phyloP scores from a whole-genome alignment of 345 rosid genomes.

The Passiflora organensis region DNA sequence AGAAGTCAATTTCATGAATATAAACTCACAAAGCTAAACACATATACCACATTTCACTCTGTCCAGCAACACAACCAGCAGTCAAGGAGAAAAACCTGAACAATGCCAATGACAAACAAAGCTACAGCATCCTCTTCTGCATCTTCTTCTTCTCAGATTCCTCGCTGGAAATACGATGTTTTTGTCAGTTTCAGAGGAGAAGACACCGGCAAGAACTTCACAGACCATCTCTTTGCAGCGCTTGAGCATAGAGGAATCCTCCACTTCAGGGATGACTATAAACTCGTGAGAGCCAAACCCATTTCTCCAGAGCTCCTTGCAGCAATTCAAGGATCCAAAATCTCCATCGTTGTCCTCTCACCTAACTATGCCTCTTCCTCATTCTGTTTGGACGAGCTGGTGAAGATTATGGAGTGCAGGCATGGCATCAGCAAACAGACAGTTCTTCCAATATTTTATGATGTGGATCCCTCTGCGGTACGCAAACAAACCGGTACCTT shows the following conservation, averaged over 20 bases:
- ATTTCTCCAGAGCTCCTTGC: neutral
- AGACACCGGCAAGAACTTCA: neutral
- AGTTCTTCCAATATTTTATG: conserved; percentile 5
- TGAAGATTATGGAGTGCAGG: conserved; percentile 7
- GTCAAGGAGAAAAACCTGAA: too few species aligned
- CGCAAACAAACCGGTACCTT: neutral
- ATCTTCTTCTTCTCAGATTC: neutral
- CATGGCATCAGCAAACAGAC: neutral
- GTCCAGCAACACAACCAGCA: too few species aligned
- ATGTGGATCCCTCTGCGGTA: conserved; percentile 12
- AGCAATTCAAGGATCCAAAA: conserved; percentile 1
- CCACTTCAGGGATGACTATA: conserved; percentile 2
- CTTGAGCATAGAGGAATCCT: conserved; percentile 7
- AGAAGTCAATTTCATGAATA: too few species aligned
- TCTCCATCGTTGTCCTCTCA: conserved; percentile 4
- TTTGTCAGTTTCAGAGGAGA: conserved; percentile 5
- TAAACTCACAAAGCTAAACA: too few species aligned
- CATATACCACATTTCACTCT: too few species aligned
- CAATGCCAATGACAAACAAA: too few species aligned
- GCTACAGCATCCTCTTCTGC: neutral
- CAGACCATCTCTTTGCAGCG: neutral
- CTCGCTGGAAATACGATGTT: conserved; percentile 11
- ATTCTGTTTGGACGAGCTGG: conserved; percentile 10
- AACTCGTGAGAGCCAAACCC: neutral
- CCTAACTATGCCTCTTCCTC: conserved; percentile 3